phyloP scores from a whole-genome alignment of 2,329 filamentous ascomycete genomes.

The Fonsecaea monophora region DNA sequence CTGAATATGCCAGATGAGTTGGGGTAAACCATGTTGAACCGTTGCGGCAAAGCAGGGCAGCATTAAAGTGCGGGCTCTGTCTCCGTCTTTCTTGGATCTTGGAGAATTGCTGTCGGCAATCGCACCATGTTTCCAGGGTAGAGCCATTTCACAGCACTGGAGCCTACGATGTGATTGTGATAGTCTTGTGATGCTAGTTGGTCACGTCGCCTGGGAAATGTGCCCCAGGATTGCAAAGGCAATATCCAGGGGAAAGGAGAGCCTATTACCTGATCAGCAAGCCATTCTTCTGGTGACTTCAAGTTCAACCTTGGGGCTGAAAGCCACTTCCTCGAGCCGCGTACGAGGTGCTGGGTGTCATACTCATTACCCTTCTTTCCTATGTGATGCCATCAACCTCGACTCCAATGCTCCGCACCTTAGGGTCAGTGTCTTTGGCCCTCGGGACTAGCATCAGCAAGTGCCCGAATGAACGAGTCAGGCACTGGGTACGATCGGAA shows the following conservation, averaged over 20 bases:
- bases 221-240: not conserved
- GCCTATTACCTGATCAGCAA: slow-evolving; percentile 3
- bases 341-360: not conserved
- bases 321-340: not conserved
- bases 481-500: not conserved
- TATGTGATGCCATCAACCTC: not conserved
- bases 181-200: not conserved
- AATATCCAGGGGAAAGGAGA: not conserved
- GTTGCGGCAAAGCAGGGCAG: not conserved
- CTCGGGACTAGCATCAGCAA: slow-evolving; percentile 1
- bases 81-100: not conserved
- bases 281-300: not conserved
- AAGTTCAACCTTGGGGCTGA: not conserved
- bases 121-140: not conserved
- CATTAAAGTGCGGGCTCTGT: not conserved
- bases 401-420: not conserved
- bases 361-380: not conserved
- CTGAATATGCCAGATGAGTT: not conserved
- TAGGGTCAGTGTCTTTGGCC: not conserved
- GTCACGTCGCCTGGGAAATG: not conserved
- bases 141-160: not conserved
- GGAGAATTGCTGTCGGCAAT: not conserved
- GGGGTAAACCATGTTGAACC: not conserved
- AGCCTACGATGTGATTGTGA: not conserved
- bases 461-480: not conserved